Evolutionary conservation across 2,329 filamentous ascomycete species (phyloP).

Genomic region (Aspergillus proliferans): DNA sequence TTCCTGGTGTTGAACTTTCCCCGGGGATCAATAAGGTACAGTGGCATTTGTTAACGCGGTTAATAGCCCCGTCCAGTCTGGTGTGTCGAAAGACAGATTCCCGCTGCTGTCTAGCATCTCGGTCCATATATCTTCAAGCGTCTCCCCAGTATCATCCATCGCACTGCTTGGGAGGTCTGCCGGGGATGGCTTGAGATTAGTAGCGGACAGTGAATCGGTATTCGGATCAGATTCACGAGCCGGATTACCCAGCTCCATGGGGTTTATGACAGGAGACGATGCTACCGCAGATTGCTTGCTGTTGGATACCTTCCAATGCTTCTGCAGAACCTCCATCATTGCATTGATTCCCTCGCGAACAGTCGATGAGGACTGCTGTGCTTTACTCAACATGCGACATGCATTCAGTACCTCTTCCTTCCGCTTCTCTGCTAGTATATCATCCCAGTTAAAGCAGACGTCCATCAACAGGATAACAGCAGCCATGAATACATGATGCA

Average conservation of each 20-base stretch:
- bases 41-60: slow-evolving; percentile 21
- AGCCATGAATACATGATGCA: slow-evolving; percentile 38
- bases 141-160: neutral
- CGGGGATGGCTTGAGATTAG: neutral
- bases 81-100: slow-evolving; percentile 14
- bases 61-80: slow-evolving; percentile 27
- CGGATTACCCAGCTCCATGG: neutral
- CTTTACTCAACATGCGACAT: slow-evolving; percentile 33
- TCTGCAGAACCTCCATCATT: slow-evolving; percentile 31
- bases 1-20: neutral
- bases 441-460: slow-evolving; percentile 35
- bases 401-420: slow-evolving; percentile 33
- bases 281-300: slow-evolving; percentile 5
- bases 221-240: too few relatives aligned
- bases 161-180: neutral
- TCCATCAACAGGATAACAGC: slow-evolving; percentile 36
- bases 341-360: slow-evolving; percentile 31
- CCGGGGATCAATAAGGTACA: slow-evolving; percentile 10
- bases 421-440: slow-evolving; percentile 29
- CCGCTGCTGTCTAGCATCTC: slow-evolving; percentile 25
- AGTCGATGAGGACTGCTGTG: slow-evolving; percentile 25
- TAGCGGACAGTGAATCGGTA: neutral
- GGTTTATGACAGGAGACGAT: neutral
- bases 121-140: slow-evolving; percentile 26
- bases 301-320: slow-evolving; percentile 20